Base-by-base conservation (phyloP, 495 filamentous ascomycete genomes). In the Rusavskia elegans region DNA sequence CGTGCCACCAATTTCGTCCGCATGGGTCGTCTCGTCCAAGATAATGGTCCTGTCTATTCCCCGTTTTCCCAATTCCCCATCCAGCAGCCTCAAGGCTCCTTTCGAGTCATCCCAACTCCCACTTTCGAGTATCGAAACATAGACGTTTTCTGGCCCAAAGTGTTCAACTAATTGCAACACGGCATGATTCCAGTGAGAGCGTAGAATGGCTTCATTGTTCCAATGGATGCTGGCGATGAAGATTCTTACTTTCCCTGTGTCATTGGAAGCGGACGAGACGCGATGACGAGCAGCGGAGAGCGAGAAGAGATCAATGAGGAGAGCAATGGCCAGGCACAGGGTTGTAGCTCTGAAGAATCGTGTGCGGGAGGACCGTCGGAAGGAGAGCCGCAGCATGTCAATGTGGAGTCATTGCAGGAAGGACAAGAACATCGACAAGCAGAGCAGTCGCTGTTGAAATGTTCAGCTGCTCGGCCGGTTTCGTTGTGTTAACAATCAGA, bases 81-180 rank as follows among this genome's bases (percentile, higher is more conserved):
- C 76, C 13, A 89, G 67, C 11, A 78, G 72, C n/a, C 63, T 61
- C 53, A 89, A 64, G 5, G 76, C 79, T 2, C 64, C 75, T 64
- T 85, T 87, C 11, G 79, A 78, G 52, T 80, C 64, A 63, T 89
- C 85, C 68, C 74, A 81, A 59, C 81, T 84, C 8, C 83, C 84
- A 52, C 76, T 81, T 58, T 88, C 85, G 55, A 78, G 77, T 17
- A 87, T 71, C 36, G 76, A 80, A 45, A 89, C 72, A 58, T 77
- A 87, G 13, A 86, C 71, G 58, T 88, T 87, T n/a, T 72, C 69
- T 0, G 76, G 56, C 0, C 84, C 84, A 1, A 86, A 66, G 16
- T 71, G 57, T 29, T 68, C 58, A 21, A 74, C 70, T 36, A 88
- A 68, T 1, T 74, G 66, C 2, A 83, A 17, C 6, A 87, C 64